A percentile compares a stretch with the other conserved stretches of the same genome.
Evolutionary conservation across 345 rosid genomes (phyloP).

Genomic region (Brassica nigra): DNA sequence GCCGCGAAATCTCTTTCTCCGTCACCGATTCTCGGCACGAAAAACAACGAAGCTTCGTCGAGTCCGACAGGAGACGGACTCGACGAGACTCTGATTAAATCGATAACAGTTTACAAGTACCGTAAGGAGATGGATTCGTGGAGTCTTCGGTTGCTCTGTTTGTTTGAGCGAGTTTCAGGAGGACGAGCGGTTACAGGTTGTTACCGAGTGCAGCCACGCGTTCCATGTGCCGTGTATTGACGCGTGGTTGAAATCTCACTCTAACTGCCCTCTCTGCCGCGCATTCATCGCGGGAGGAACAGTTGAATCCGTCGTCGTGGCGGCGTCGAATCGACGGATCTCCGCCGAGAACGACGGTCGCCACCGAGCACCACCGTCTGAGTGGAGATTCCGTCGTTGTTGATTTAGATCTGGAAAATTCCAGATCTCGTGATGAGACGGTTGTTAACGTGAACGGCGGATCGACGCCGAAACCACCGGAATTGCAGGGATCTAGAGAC

Average conservation of each 20-base stretch:
- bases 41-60: background rate
- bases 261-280: slow-evolving; percentile 89
- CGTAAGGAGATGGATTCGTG: slow-evolving; percentile 55
- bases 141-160: slow-evolving; percentile 75
- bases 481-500: background rate
- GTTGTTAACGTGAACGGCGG: slow-evolving; percentile 10
- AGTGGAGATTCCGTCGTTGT: slow-evolving; percentile 39
- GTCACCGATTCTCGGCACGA: slow-evolving; percentile 13
- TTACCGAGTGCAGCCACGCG: slow-evolving; percentile 83
- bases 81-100: slow-evolving; percentile 62
- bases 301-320: background rate
- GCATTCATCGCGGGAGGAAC: slow-evolving; percentile 14
- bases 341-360: background rate
- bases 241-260: slow-evolving; percentile 78
- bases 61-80: slow-evolving; percentile 45
- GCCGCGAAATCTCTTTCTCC: slow-evolving; percentile 5
- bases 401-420: slow-evolving; percentile 41
- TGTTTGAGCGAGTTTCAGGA: slow-evolving; percentile 76
- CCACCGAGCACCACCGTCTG: background rate
- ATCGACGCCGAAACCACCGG: slow-evolving; percentile 26
- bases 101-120: slow-evolving; percentile 60
- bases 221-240: slow-evolving; percentile 87
- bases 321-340: background rate
- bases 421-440: slow-evolving; percentile 34
- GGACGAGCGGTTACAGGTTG: slow-evolving; percentile 59